Percentiles rank a stretch among this genome's conserved stretches.
phyloP scores from a whole-genome alignment of 2,329 filamentous ascomycete genomes.

The Colletotrichum neosansevieriae region DNA sequence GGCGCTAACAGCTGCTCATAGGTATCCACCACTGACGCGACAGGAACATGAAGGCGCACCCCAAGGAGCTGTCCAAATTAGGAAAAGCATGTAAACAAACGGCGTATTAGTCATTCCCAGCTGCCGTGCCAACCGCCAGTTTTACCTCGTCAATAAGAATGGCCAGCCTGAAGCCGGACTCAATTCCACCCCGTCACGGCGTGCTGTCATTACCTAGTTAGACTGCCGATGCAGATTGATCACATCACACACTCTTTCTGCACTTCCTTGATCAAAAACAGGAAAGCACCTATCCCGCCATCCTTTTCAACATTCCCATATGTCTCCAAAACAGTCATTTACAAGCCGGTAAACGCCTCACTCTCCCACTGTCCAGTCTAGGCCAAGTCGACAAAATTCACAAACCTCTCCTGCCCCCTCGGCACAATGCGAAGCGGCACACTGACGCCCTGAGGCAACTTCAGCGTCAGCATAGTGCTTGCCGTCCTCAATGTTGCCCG shows the following conservation, averaged over 20 bases:
- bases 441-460: constrained; percentile 69
- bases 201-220: not conserved
- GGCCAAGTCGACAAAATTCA: constrained; percentile 51
- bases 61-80: constrained; percentile 32
- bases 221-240: not conserved
- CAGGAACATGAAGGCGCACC: constrained; percentile 6
- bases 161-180: not conserved
- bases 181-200: not conserved
- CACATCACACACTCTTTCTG: not conserved
- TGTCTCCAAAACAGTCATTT: not conserved
- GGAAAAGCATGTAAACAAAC: constrained; percentile 38
- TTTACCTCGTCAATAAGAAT: not conserved
- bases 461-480: constrained; percentile 76
- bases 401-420: constrained; percentile 78
- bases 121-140: too few relatives aligned
- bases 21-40: constrained; percentile 4
- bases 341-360: not conserved
- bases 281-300: not conserved
- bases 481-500: constrained; percentile 66
- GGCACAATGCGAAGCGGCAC: constrained; percentile 77
- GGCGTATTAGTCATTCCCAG: constrained; percentile 25
- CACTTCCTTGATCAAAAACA: not conserved
- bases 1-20: not conserved
- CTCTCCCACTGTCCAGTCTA: constrained; percentile 6
- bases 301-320: constrained; percentile 4